Percentiles rank a stretch among this genome's conserved stretches.
Evolutionary conservation across 306 rosid genomes (phyloP).

Genomic region (Rosa lucieae): DNA sequence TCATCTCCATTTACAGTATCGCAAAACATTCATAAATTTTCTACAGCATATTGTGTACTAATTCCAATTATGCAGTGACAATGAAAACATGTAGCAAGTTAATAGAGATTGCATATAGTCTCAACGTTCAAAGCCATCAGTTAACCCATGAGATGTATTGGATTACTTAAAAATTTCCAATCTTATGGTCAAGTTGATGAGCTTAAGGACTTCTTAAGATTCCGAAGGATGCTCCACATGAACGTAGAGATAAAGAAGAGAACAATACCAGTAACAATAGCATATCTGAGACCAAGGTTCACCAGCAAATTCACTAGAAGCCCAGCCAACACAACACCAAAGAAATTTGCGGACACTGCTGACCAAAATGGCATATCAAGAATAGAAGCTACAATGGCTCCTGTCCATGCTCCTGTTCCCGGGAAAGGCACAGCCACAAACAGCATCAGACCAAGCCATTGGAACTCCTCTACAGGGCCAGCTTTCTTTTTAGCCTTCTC

Average conservation of each 20-base stretch:
- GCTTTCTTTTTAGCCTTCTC: conserved; percentile 83
- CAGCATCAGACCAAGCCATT: conserved; percentile 94
- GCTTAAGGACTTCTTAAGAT: conserved; percentile 41
- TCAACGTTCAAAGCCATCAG: neutral
- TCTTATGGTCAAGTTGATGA: conserved; percentile 35
- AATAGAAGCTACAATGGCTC: conserved; percentile 83
- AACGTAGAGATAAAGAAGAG: conserved; percentile 83
- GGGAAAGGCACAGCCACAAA: conserved; percentile 99
- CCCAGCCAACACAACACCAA: conserved; percentile 85
- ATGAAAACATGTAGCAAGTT: neutral
- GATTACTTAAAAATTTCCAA: neutral
- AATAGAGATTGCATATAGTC: neutral
- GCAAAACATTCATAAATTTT: neutral
- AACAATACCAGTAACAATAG: conserved; percentile 62
- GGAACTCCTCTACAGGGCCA: conserved; percentile 92
- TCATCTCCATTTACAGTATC: neutral
- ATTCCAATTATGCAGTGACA: neutral
- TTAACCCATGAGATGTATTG: too few species aligned
- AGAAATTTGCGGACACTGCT: conserved; percentile 75
- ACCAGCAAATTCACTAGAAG: conserved; percentile 83
- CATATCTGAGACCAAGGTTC: conserved; percentile 87
- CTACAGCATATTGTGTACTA: neutral
- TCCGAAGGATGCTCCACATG: conserved; percentile 89
- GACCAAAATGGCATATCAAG: conserved; percentile 96
- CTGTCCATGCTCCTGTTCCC: conserved; percentile 96